Evolutionary conservation across 352 stramenopile species (phyloP), one percentile per base, ranked within the genome.

Genomic region (Sclerospora graminicola): DNA sequence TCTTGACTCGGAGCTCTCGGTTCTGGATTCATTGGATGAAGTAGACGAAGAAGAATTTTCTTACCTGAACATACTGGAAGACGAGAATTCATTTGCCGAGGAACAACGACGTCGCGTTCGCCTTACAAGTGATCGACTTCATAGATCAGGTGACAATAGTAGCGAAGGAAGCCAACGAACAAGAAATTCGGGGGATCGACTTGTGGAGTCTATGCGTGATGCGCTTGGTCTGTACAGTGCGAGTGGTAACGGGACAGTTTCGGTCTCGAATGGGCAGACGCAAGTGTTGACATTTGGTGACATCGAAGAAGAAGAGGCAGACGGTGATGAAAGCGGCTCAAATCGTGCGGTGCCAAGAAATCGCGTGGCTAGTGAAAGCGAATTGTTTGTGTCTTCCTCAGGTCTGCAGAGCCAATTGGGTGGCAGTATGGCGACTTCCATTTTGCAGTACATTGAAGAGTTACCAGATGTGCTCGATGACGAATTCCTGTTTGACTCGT

Each of bases 11-110:
- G 81, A 89, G 33, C 48, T 84, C 34, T 79, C 72, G 7, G 66
- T 74, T 15, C 48, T 83, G n/a, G 78, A 90, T 56, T 78, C 66
- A 7, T 56, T 83, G 16, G 78, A 90, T 37, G 78, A 90, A 54
- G 75, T 85, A 9, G 75, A 90, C 33, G 78, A 90, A 63, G 74
- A 90, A 10, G 75, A 90, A 26, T 90, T 84, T 39, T 90, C 73
- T 14, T 88, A 88, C 42, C 45, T 83, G n/a, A 75, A 69, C 35
- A 64, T 88, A 41, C 38, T 89, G 4, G 72, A 88, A 10, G 76
- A 88, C 20, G 81, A 92, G 40, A 51, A 54, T 4, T 41, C 63
- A 10, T 82, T 78, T 45, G 39, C 56, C 0, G 70, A 84, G 30
- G 73, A 85, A 37, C 71, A 81, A 48, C 63, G 41, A 20, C 67